Percentiles rank a stretch among this genome's conserved stretches.
Evolutionary conservation across 148 eudicot species (phyloP).

Genomic region (Persicaria tinctoria): DNA sequence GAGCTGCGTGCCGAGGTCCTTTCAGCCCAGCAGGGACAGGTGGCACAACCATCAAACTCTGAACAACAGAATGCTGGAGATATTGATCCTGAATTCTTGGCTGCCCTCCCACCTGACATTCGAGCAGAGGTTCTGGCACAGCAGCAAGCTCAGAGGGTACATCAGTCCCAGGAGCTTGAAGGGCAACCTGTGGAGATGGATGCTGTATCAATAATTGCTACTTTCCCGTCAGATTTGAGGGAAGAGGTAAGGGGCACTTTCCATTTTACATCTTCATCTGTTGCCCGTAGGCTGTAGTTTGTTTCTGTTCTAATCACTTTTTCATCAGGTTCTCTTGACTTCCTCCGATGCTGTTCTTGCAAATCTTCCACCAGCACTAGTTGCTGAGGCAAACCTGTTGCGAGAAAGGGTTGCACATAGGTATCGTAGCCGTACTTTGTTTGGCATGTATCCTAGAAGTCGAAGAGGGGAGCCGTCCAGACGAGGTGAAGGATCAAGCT

Average conservation of each 20-base stretch:
- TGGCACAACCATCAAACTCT: slow-evolving; percentile 40
- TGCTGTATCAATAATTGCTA: slow-evolving; percentile 96
- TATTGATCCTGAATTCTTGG: slow-evolving; percentile 97
- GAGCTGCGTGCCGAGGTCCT: slow-evolving; percentile 99
- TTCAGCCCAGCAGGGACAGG: slow-evolving; percentile 78
- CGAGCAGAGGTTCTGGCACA: slow-evolving; percentile 95
- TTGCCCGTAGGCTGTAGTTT: too few relatives aligned
- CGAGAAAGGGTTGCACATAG: slow-evolving; percentile 95
- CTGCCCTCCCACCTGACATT: slow-evolving; percentile 96
- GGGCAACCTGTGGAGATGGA: slow-evolving; percentile 99
- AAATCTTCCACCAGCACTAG: slow-evolving; percentile 95
- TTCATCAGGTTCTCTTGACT: slow-evolving; percentile 75
- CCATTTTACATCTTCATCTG: background rate
- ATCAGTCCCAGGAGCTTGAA: slow-evolving; percentile 88
- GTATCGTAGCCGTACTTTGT: slow-evolving; percentile 60
- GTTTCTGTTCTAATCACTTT: too few relatives aligned
- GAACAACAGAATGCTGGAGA: slow-evolving; percentile 27
- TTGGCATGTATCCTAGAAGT: slow-evolving; percentile 88
- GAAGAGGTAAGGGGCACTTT: slow-evolving; percentile 59
- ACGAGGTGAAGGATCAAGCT: slow-evolving; percentile 62
- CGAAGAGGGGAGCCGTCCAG: slow-evolving; percentile 92
- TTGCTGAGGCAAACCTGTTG: slow-evolving; percentile 96
- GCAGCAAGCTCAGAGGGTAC: slow-evolving; percentile 88
- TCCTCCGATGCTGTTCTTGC: slow-evolving; percentile 98
- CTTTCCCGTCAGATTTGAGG: slow-evolving; percentile 89